Conservation (phyloP, 257 asterid genomes). For the Catharanthus roseus region DNA sequence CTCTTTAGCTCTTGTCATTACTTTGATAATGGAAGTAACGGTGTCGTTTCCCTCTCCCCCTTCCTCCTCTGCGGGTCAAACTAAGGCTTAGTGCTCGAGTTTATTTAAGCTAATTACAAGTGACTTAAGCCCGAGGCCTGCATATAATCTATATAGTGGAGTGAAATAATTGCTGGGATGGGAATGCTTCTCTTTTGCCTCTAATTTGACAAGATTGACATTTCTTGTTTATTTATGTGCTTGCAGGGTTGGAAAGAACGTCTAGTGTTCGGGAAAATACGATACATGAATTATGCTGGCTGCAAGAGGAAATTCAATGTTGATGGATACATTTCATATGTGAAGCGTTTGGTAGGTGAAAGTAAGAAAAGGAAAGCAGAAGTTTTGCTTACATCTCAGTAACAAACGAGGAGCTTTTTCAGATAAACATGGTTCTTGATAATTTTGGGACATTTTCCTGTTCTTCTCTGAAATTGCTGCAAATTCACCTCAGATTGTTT, state of each 20-base stretch:
- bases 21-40: too few relatives aligned
- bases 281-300: conserved; percentile 93
- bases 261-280: conserved; percentile 75
- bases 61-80: too few relatives aligned
- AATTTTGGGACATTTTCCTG: too few relatives aligned
- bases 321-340: conserved; percentile 67
- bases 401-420: background rate
- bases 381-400: conserved; percentile 21
- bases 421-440: too few relatives aligned
- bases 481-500: background rate
- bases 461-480: too few relatives aligned
- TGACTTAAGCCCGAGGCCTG: too few relatives aligned
- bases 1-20: background rate
- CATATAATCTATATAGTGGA: too few relatives aligned
- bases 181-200: background rate
- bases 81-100: too few relatives aligned
- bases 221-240: background rate
- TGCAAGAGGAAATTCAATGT: conserved; percentile 95
- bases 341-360: conserved; percentile 62
- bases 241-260: conserved; percentile 90
- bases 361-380: conserved; percentile 80
- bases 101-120: too few relatives aligned
- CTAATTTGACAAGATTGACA: background rate
- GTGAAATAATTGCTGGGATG: too few relatives aligned
- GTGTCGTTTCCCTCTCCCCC: too few relatives aligned